Evolutionary conservation across 306 rosid species (phyloP), one percentile per base, ranked within the genome.

Genomic region (Alnus rubra): DNA sequence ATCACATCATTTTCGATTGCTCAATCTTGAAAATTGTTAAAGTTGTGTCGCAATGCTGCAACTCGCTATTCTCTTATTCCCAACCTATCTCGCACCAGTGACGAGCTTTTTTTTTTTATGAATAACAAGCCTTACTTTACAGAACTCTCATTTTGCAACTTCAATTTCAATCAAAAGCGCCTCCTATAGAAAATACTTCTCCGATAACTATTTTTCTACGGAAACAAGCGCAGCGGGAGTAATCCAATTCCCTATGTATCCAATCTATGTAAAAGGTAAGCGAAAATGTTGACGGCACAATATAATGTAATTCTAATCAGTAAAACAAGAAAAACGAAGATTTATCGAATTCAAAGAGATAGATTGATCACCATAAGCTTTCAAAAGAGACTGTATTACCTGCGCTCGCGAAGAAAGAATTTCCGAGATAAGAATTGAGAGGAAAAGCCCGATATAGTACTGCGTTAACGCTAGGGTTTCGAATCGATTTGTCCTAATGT

Each of bases 401-500:
- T 76, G 55, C 2, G 62, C 51, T 48, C 1, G 28, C 28, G 70
- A 68, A 75, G 52, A 31, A 30, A 73, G 44, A 62, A 53, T 10
- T 63, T 12, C 33, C 10, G 18, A 52, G 63, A 19, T 39, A 68
- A 51, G 74, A 77, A 51, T 52, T 16, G 30, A 10, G 49, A 10
- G 48, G 11, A 42, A 45, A 23, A 65, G 37, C 33, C 19, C 54
- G 28, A 42, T 5, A 23, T 23, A 47, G 19, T 50, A 74, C 30
- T 68, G 51, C 30, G 59, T 62, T 65, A 47, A n/a, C 64, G 4
- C 53, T 56, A 16, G 63, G 53, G 80, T 70, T 63, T 58, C 50
- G 44, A 78, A 78, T 58, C 60, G 76, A 42, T 84, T 76, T 23
- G 13, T 18, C 80, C 64, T 9, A n/a, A 70, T 67, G 79, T 48